Base-by-base conservation (phyloP, 2,329 filamentous ascomycete species). In the Paraphoma chrysanthemicola region DNA sequence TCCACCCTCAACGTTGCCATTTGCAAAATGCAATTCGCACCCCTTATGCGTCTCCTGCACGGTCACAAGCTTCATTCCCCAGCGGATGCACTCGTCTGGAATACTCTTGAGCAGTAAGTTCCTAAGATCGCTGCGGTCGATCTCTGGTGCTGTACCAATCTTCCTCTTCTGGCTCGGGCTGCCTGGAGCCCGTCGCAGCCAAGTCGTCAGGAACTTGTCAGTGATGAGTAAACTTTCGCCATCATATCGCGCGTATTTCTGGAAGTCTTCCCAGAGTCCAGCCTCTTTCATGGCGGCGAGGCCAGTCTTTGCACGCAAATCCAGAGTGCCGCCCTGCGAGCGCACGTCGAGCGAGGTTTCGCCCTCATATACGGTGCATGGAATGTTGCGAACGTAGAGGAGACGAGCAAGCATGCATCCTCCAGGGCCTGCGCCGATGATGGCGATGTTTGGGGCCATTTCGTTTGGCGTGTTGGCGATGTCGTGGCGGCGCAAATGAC, bases 331-430 rank as follows among this genome's bases (percentile, higher is more conserved):
- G 46, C 74, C 67, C 63, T 75, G 69, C n/a, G 67, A 64, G 47
- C 64, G 71, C 44, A 70, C 66, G 53, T 70, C 51, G 52, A 67
- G 53, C 0, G 68, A 70, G 1, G n/a, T 16, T 53, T 71, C 66
- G 43, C 48, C 59, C 82, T 80, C 78, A 62, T 82, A 88, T 14
- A 88, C 74, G 2, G 78, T 82, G 52, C 79, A 76, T 6, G 80
- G 67, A 52, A 84, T 76, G 44, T 76, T 72, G 3, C 78, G 72
- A 10, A 77, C 67, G 45, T 81, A 75, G 6, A 88, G 77, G 14
- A 87, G 78, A 11, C 82, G 80, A 11, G 83, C 84, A 3, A 86
- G 75, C 60, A 81, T 82, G 60, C 81, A 81, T 57, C 83, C 82
- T 6, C 74, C 74, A n/a, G 76, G 78, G 3, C 78, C 77, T 18